These are phyloP conservation scores for Boletus sensibilis DNA, from an alignment of 768 basidiomycete genomes.

Conservation along the genomic window DNA sequence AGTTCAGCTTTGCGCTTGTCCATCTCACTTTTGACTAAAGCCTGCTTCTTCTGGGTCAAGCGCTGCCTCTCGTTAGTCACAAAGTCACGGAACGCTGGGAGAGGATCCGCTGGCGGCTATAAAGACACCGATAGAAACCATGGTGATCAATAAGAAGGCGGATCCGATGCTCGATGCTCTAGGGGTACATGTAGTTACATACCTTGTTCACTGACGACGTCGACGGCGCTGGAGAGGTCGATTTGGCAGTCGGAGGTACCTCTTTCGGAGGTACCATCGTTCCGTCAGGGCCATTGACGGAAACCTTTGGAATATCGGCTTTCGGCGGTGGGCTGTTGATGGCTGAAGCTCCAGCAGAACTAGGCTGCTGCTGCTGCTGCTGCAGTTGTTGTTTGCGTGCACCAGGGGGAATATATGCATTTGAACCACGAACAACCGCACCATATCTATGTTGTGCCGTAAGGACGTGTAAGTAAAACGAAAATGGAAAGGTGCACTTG, in stretches of 20 bases:
- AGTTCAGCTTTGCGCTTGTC: slow-evolving; percentile 93
- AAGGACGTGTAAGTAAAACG: slow-evolving; percentile 21
- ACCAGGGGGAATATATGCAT: slow-evolving; percentile 93
- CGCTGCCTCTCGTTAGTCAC: slow-evolving; percentile 90
- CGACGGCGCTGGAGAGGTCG: slow-evolving; percentile 63
- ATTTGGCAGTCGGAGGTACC: slow-evolving; percentile 49
- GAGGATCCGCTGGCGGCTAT: slow-evolving; percentile 70
- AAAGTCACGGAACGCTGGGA: slow-evolving; percentile 88
- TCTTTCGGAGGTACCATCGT: slow-evolving; percentile 43
- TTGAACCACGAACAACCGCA: slow-evolving; percentile 83
- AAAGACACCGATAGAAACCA: slow-evolving; percentile 6
- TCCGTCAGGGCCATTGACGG: slow-evolving; percentile 79
- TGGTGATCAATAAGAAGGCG: slow-evolving; percentile 5
- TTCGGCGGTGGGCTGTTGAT: slow-evolving; percentile 29
- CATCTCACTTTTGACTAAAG: slow-evolving; percentile 87
- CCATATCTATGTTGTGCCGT: slow-evolving; percentile 62
- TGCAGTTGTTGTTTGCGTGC: slow-evolving; percentile 58
- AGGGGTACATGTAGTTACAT: slow-evolving; percentile 7
- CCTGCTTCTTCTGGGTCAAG: slow-evolving; percentile 86
- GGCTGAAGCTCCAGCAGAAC: slow-evolving; percentile 29
- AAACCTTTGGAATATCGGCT: slow-evolving; percentile 65
- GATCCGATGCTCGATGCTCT: neutral
- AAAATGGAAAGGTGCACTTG: slow-evolving; percentile 56
- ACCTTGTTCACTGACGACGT: slow-evolving; percentile 52
- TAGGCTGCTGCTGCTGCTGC: slow-evolving; percentile 24